phyloP scores from a whole-genome alignment of 306 rosid genomes.

The Cercis canadensis region DNA sequence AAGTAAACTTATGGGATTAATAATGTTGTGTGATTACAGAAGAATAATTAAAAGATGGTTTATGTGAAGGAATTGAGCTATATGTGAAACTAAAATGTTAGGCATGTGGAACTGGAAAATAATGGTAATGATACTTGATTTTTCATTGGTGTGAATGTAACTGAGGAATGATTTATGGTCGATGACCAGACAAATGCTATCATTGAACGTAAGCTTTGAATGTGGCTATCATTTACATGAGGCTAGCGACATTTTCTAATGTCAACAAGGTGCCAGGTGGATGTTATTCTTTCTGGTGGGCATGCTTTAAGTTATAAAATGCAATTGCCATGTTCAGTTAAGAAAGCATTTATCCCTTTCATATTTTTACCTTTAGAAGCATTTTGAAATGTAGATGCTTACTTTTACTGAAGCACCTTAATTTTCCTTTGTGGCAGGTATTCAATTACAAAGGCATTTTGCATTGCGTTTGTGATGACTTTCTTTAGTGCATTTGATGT shows the following conservation, averaged over 20 bases:
- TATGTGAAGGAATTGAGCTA: slow-evolving; percentile 4
- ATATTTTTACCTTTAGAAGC: neutral
- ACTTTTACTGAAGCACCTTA: slow-evolving; percentile 32
- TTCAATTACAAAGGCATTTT: slow-evolving; percentile 88
- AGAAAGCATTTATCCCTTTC: neutral
- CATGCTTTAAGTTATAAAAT: slow-evolving; percentile 5
- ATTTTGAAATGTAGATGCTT: slow-evolving; percentile 26
- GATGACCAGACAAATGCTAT: too few species aligned
- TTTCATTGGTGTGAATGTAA: neutral
- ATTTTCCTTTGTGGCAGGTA: slow-evolving; percentile 63
- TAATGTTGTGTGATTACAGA: neutral
- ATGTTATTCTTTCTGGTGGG: slow-evolving; percentile 6
- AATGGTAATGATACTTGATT: too few species aligned
- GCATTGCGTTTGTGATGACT: slow-evolving; percentile 81
- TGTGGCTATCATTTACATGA: neutral
- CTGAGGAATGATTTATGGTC: neutral
- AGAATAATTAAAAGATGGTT: neutral
- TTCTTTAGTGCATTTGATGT: slow-evolving; percentile 70
- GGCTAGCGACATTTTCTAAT: slow-evolving; percentile 9
- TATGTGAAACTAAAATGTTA: slow-evolving; percentile 22
- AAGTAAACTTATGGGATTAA: neutral
- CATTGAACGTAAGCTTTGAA: too few species aligned
- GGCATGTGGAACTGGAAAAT: slow-evolving; percentile 3
- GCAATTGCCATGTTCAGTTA: neutral
- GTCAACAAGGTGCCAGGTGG: slow-evolving; percentile 1